Conservation (phyloP, 2,329 filamentous ascomycete species). For the Sclerotinia nivalis region DNA sequence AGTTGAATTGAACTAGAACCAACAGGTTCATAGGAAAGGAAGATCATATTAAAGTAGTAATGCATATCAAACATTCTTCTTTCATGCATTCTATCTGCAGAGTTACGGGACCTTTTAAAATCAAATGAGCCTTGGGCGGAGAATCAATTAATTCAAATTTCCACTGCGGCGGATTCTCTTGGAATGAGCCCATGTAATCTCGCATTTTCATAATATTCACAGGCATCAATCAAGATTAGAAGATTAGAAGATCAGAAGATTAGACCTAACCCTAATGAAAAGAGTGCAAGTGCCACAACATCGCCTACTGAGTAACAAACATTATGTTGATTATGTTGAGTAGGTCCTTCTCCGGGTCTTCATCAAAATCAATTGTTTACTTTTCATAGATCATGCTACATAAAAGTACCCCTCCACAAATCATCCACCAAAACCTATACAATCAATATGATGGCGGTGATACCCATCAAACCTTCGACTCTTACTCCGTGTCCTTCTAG, state of each 20-base stretch:
- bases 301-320: neutral
- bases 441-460: neutral
- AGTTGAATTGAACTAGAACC: constrained; percentile 7
- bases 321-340: neutral
- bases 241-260: too few species aligned
- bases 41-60: neutral
- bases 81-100: constrained; percentile 14
- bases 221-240: neutral
- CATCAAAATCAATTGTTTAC: constrained; percentile 11
- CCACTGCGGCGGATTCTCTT: constrained; percentile 10
- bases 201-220: neutral
- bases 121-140: constrained; percentile 5
- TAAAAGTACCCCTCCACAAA: neutral
- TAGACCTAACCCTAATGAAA: constrained; percentile 12
- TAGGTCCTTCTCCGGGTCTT: neutral
- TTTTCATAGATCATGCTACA: neutral
- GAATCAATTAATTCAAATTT: neutral
- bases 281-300: neutral
- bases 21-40: neutral
- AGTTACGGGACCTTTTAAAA: neutral
- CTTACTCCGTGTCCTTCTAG: neutral
- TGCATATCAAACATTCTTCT: constrained; percentile 16
- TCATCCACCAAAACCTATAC: neutral
- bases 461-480: neutral
- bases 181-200: neutral